Evolutionary conservation across 139 green algal species (phyloP).

Genomic region (Tetradesmus obliquus): DNA sequence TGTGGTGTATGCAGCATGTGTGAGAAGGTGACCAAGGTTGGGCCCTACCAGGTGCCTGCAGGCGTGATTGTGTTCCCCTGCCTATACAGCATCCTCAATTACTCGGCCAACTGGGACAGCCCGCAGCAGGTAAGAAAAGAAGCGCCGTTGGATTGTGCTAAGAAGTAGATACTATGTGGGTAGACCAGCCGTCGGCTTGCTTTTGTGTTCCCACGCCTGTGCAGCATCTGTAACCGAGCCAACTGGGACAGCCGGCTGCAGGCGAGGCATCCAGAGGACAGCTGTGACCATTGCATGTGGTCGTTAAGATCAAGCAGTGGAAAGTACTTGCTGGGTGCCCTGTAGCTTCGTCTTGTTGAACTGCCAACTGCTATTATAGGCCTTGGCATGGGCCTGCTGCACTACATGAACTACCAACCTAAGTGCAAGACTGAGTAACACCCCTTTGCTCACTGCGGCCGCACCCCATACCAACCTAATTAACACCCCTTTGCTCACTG

Average conservation of each 20-base stretch:
- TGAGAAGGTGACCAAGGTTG: slow-evolving; percentile 38
- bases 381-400: no score
- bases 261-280: neutral
- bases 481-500: no score
- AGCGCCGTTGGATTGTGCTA: neutral
- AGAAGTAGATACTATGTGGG: neutral
- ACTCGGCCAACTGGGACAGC: slow-evolving; percentile 36
- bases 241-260: neutral
- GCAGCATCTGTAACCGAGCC: neutral
- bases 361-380: no score
- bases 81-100: slow-evolving; percentile 39
- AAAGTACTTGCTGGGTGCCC: no score
- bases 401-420: no score
- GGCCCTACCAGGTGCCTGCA: slow-evolving; percentile 33
- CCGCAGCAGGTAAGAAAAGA: neutral
- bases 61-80: slow-evolving; percentile 48
- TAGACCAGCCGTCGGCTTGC: neutral
- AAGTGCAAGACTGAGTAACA: no score
- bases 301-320: no score
- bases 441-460: no score
- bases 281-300: no score
- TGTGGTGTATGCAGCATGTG: slow-evolving; percentile 22
- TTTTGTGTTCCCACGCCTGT: slow-evolving; percentile 35
- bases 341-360: no score
- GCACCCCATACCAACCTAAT: no score